Percentiles rank a stretch among this genome's conserved stretches.
Conservation (phyloP, 768 basidiomycete species). For the Russula brevipes region DNA sequence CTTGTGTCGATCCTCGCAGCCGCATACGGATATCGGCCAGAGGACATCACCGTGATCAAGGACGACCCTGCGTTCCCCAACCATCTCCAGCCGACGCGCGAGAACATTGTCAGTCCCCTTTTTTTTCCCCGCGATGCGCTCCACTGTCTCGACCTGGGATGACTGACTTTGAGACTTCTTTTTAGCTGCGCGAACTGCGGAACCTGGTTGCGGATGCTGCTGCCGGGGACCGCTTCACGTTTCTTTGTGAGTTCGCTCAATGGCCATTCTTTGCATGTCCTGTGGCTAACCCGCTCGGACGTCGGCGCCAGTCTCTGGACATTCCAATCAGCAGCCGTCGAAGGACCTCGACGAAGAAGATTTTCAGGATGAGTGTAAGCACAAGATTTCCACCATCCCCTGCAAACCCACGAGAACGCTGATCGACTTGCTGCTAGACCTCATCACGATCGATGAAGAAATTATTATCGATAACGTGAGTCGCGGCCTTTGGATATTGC, state of each 20-base stretch:
- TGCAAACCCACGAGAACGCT: background rate
- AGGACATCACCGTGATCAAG: slow-evolving; percentile 21
- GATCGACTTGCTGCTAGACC: slow-evolving; percentile 1
- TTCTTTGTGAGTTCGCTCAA: slow-evolving; percentile 27
- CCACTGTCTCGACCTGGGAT: background rate
- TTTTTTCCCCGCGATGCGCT: background rate
- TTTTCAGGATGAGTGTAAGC: slow-evolving; percentile 18
- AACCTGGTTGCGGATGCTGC: slow-evolving; percentile 24
- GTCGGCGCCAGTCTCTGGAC: background rate
- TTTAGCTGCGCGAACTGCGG: slow-evolving; percentile 21
- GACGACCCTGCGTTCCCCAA: slow-evolving; percentile 7
- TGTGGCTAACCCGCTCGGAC: background rate
- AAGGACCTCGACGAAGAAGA: slow-evolving; percentile 19
- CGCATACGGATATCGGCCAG: slow-evolving; percentile 13
- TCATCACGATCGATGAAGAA: slow-evolving; percentile 22
- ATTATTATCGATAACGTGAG: slow-evolving; percentile 27
- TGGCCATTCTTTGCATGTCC: background rate
- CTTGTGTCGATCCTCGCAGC: background rate
- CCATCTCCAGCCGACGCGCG: slow-evolving; percentile 20
- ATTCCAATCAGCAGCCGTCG: slow-evolving; percentile 20
- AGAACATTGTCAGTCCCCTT: slow-evolving; percentile 19
- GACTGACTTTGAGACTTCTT: background rate
- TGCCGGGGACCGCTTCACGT: slow-evolving; percentile 28
- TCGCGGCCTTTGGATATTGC: background rate
- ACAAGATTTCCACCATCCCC: background rate